Base-by-base conservation (phyloP, 345 rosid genomes). In the Chamaenerion angustifolium region DNA sequence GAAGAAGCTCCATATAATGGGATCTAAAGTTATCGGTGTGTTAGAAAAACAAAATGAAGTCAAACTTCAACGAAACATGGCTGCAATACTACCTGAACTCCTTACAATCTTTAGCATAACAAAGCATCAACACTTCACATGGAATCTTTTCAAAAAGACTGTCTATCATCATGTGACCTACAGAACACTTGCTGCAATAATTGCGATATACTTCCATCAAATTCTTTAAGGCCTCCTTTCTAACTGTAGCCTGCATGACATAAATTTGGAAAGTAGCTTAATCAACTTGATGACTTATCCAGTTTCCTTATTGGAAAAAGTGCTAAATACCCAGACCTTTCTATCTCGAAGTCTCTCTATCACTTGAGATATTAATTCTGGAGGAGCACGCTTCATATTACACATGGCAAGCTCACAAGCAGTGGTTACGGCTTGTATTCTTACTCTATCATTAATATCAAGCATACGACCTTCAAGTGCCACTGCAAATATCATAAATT, bases 291-390 rank as follows among this genome's bases (percentile, higher is more conserved):
- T 31, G 37, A 31, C 37, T 31, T 31, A 31, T 31, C 4, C 37
- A 31, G 37, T 31, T 31, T 31, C 37, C 37, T 31, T 31, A 31
- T 31, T 4, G 37, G 37, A 7, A 7, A 7, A 31, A 31, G 8
- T 31, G 60, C 58, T 50, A 53, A 58, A 16, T 42, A 42, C n/a
- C 13, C 45, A 11, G 71, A 77, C 98, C 94, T 84, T 90, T 82
- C 87, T 90, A 75, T 90, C 96, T 66, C 96, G 75, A 59, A 90
- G 87, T 56, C 98, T 83, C 68, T 90, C 93, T 57, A 63, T 61
- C 47, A 77, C 70, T 68, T 72, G 82, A 68, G 74, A 75, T 67
- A 83, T 66, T 44, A 90, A 54, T 58, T 62, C 74, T 45, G 68
- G 59, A 42, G 92, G 71, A 66, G 71, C 60, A 52, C 58, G 55